phyloP scores from a whole-genome alignment of 345 rosid species.

The Noccaea caerulescens region DNA sequence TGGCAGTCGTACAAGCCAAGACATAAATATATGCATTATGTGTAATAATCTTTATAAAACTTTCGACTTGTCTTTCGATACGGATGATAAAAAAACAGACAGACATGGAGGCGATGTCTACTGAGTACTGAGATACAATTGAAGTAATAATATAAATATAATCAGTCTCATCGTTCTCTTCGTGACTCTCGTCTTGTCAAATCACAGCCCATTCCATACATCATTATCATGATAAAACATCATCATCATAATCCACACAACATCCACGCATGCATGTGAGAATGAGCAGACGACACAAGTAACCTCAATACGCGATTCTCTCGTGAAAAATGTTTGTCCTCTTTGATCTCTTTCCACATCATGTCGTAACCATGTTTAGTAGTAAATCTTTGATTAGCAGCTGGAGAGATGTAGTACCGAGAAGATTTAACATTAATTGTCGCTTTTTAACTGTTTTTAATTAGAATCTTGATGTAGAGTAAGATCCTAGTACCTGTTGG shows the following conservation, averaged over 20 bases:
- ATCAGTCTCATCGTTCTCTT: constrained; percentile 28
- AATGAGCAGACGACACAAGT: constrained; percentile 25
- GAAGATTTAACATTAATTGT: constrained; percentile 8
- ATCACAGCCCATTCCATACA: constrained; percentile 42
- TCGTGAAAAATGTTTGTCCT: constrained; percentile 35
- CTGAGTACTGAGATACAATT: constrained; percentile 33
- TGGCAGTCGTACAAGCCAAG: constrained; percentile 23
- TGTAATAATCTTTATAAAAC: neutral
- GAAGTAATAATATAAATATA: neutral
- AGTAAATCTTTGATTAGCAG: neutral
- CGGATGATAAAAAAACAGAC: constrained; percentile 34
- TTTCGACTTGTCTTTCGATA: constrained; percentile 29
- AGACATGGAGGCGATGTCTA: constrained; percentile 45
- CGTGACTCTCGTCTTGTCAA: constrained; percentile 44
- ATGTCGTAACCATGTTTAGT: constrained; percentile 29
- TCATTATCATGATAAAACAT: constrained; percentile 25
- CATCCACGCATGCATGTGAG: constrained; percentile 34
- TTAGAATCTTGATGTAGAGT: constrained; percentile 27
- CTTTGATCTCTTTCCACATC: constrained; percentile 29
- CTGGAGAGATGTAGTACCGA: constrained; percentile 20
- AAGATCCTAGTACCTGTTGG: neutral
- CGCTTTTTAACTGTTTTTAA: neutral
- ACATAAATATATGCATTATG: constrained; percentile 4
- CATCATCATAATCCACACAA: neutral
- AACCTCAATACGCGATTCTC: constrained; percentile 21